Evolutionary conservation across 768 basidiomycete genomes (phyloP), one percentile per base, ranked within the genome.

Genomic region (Boletus reticulatus): DNA sequence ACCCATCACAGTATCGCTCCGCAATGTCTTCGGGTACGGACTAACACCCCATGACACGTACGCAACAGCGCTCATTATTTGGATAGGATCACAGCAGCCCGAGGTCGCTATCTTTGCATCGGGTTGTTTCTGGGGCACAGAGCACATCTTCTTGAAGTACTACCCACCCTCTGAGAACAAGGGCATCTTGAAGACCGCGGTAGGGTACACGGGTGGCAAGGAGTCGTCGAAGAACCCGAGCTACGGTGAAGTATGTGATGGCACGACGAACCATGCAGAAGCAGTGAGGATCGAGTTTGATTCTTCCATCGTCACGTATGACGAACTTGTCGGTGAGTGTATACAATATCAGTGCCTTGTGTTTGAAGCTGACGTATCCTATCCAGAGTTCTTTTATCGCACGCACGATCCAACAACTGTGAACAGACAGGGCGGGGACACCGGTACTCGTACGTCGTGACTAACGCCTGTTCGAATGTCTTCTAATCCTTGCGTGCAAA

Each of bases 331-430:
- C 34, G 90, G 90, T 87, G 68, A 60, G 89, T 81, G 4, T 29
- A 31, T n/a, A 14, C 7, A 22, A 22, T 8, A 6, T 52, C 11
- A 32, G 34, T 42, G 29, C 20, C 4, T 27, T 27, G 32, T 29
- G 48, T 24, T 45, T 13, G 27, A 3, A 14, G 20, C 22, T 39
- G 50, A 52, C 4, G 37, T 31, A 1, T 41, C 31, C n/a, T 68
- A 85, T 41, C 13, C 69, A 87, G 93, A 96, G 72, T 95, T 94
- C 77, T 96, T 96, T 74, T 96, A 94, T 71, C 82, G 96, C 44
- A 92, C 91, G 0, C 95, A 98, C 64, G 94, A 97, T 61, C 92
- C 95, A 4, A 96, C 94, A 41, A 90, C 91, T 0, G 65, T 79
- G 52, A 86, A 96, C 70, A 74, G 79, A 14, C 94, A 96, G 68